Percentiles rank a stretch among this genome's conserved stretches.
phyloP scores from a whole-genome alignment of 1,284 basidiomycete genomes.

The Malassezia sympodialis region DNA sequence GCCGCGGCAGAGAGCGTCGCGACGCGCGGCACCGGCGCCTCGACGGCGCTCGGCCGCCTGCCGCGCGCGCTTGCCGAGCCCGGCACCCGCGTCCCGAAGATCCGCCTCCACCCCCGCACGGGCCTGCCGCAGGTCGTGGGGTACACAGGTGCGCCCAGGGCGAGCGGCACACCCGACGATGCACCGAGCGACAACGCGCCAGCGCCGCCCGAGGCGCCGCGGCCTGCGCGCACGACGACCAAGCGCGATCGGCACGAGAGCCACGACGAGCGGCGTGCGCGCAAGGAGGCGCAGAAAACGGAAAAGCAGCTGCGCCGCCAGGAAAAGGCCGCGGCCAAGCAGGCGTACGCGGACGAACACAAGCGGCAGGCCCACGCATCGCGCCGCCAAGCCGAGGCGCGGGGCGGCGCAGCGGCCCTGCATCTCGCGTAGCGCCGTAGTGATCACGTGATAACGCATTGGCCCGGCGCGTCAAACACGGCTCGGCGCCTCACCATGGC shows the following conservation, averaged over 20 bases:
- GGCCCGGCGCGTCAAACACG: neutral
- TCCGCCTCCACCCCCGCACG: constrained; percentile 36
- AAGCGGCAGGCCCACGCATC: constrained; percentile 32
- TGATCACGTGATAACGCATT: neutral
- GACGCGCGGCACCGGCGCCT: constrained; percentile 6
- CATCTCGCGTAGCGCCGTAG: constrained; percentile 18
- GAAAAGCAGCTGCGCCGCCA: constrained; percentile 32
- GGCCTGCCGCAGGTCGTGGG: constrained; percentile 38
- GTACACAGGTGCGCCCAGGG: constrained; percentile 23
- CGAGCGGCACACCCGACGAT: constrained; percentile 14
- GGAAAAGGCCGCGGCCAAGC: constrained; percentile 30
- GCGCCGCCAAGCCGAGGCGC: constrained; percentile 24
- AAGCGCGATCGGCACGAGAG: constrained; percentile 55
- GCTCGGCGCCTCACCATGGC: neutral
- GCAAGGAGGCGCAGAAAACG: constrained; percentile 77
- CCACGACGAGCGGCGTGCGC: constrained; percentile 71
- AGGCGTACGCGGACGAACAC: constrained; percentile 29
- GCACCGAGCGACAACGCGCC: constrained; percentile 11
- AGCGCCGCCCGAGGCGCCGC: neutral
- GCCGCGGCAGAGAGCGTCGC: constrained; percentile 29
- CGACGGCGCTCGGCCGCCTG: neutral
- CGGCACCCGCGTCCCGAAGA: constrained; percentile 29
- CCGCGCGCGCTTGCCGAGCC: constrained; percentile 13
- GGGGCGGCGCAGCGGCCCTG: constrained; percentile 24
- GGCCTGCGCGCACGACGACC: constrained; percentile 1